phyloP scores from a whole-genome alignment of 108 stramenopile genomes.

The Chaetoceros tenuissimus region DNA sequence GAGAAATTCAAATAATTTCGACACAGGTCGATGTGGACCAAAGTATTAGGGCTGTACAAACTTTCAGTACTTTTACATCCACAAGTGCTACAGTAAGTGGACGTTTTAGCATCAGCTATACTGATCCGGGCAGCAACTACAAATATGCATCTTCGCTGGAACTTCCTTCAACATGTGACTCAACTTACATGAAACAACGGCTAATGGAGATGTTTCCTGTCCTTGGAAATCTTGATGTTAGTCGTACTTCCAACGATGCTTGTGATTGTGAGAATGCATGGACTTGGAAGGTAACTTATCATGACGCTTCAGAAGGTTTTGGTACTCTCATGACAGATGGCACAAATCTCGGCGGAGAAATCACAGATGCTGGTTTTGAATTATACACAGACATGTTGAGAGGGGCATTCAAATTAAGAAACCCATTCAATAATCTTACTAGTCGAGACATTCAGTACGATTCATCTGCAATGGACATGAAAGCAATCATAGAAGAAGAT shows the following conservation, averaged over 20 bases:
- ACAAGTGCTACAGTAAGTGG: constrained; percentile 37
- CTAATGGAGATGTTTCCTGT: constrained; percentile 34
- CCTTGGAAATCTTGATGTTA: constrained; percentile 30
- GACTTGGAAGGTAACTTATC: constrained; percentile 58
- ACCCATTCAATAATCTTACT: constrained; percentile 20
- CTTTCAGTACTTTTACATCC: constrained; percentile 43
- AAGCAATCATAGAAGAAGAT: constrained; percentile 37
- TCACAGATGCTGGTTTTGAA: constrained; percentile 20
- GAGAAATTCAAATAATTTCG: constrained; percentile 33
- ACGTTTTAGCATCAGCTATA: constrained; percentile 23
- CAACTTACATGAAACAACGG: constrained; percentile 27
- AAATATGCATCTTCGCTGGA: constrained; percentile 19
- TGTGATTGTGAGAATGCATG: constrained; percentile 58
- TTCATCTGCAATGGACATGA: constrained; percentile 16
- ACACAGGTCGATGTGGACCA: constrained; percentile 23
- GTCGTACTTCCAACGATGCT: constrained; percentile 22
- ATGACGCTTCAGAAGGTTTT: constrained; percentile 22
- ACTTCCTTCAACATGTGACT: constrained; percentile 21
- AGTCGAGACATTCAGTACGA: constrained; percentile 19
- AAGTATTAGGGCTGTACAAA: constrained; percentile 28
- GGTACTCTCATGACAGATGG: constrained; percentile 26
- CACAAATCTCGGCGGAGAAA: constrained; percentile 18
- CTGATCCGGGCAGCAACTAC: constrained; percentile 8
- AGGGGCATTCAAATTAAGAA: constrained; percentile 36
- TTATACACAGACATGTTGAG: constrained; percentile 27